These are phyloP conservation scores for Annulohypoxylon truncatum DNA, from an alignment of 2,329 filamentous ascomycete genomes.

Conservation along the genomic window DNA sequence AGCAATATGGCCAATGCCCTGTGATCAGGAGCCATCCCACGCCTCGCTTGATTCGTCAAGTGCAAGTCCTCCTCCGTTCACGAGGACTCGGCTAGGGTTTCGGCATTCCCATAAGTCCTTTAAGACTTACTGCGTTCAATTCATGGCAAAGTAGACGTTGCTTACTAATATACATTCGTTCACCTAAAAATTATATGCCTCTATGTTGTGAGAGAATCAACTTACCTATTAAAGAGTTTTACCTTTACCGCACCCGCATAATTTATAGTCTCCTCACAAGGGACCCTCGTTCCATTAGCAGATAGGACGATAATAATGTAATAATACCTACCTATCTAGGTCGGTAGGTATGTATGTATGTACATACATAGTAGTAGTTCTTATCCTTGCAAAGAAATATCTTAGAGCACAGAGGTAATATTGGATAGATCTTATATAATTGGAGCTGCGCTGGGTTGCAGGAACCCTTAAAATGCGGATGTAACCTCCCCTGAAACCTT, in stretches of 20 bases:
- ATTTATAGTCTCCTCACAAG: too few species aligned
- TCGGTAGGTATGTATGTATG: neutral
- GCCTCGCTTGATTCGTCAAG: slow-evolving; percentile 5
- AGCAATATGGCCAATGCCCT: neutral
- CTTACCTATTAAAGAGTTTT: neutral
- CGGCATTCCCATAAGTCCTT: slow-evolving; percentile 15
- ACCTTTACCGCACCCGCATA: too few species aligned
- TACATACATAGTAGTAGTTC: neutral
- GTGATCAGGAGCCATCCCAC: slow-evolving; percentile 9
- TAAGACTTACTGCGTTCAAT: slow-evolving; percentile 27
- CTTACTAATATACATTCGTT: slow-evolving; percentile 47
- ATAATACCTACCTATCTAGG: too few species aligned
- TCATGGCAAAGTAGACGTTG: slow-evolving; percentile 31
- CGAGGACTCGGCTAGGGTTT: slow-evolving; percentile 9
- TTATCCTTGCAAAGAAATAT: slow-evolving; percentile 2
- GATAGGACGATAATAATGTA: neutral
- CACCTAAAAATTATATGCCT: slow-evolving; percentile 6
- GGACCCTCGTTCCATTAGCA: neutral
- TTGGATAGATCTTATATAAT: too few species aligned
- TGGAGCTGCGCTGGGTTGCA: slow-evolving; percentile 5
- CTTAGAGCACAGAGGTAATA: too few species aligned
- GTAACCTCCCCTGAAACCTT: slow-evolving; percentile 31
- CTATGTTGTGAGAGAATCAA: neutral
- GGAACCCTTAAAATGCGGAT: slow-evolving; percentile 16
- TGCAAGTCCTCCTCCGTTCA: slow-evolving; percentile 6